Evolutionary conservation across 2,329 filamentous ascomycete species (phyloP), one percentile per base, ranked within the genome.

Genomic region (Rutstroemia sydowiana): DNA sequence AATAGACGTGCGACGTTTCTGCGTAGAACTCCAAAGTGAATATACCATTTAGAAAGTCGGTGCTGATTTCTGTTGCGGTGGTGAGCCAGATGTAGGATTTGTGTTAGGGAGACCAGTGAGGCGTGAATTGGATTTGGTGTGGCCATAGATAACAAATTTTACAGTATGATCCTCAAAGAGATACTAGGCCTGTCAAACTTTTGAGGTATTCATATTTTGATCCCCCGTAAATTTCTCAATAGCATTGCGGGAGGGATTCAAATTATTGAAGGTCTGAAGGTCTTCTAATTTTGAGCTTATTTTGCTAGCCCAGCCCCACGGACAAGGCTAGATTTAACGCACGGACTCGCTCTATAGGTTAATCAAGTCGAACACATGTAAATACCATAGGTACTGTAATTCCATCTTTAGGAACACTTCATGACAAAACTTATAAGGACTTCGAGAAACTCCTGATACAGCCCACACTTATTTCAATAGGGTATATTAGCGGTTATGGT

Each of bases 61-160:
- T 97, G 92, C 71, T 97, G 92, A 71, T 96, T 97, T 65, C 84
- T 85, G 73, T 96, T 93, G 62, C 90, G 88, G 66, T 88, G 83
- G 68, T 84, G 80, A 62, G 95, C 79, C 59, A 87, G 78, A 63
- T 85, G 75, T 41, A 96, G 79, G 43, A 91, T 70, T 45, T 77
- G 66, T 26, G 72, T 60, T 26, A 75, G 63, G 2, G 72, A 66
- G 2, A 61, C 26, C 21, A 49, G 55, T 16, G 16, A 16, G 41
- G 49, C 45, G 34, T 45, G 44, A 26, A 21, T 45, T 14, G 26
- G 44, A 10, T 52, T 52, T 31, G 31, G 20, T 14, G 28, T 20
- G 37, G 39, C 14, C 13, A 10, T 45, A 14, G 39, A 23, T 7
- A 40, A 45, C 41, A n/a, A 34, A 26, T 26, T 26, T 26, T 26